phyloP scores from a whole-genome alignment of 2,329 filamentous ascomycete species.

The Metarhizium rileyi region DNA sequence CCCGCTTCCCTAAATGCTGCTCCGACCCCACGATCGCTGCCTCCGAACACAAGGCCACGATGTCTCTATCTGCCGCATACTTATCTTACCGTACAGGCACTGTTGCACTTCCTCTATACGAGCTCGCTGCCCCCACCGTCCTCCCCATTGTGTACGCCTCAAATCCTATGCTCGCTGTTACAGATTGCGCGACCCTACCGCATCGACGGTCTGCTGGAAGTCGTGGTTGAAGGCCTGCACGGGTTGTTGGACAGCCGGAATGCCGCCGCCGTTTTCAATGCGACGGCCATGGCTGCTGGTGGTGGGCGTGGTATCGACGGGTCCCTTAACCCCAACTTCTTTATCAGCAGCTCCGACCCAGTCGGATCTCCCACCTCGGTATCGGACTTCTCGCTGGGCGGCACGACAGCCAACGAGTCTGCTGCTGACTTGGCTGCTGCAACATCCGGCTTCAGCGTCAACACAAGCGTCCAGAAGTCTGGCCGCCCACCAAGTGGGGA shows the following conservation, averaged over 20 bases:
- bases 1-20: slow-evolving; percentile 38
- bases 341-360: slow-evolving; percentile 39
- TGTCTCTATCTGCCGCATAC: slow-evolving; percentile 92
- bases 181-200: slow-evolving; percentile 91
- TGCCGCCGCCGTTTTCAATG: slow-evolving; percentile 94
- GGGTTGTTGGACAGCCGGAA: slow-evolving; percentile 85
- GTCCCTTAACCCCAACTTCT: slow-evolving; percentile 53
- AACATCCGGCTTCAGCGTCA: slow-evolving; percentile 36
- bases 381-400: slow-evolving; percentile 23
- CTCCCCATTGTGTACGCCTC: slow-evolving; percentile 78
- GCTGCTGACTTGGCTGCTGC: slow-evolving; percentile 23
- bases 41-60: slow-evolving; percentile 62
- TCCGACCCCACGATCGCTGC: slow-evolving; percentile 46
- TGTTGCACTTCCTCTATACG: slow-evolving; percentile 90
- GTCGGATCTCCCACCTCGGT: slow-evolving; percentile 25
- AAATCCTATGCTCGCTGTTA: slow-evolving; percentile 89
- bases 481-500: slow-evolving; percentile 36
- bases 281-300: slow-evolving; percentile 93
- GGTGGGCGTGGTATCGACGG: slow-evolving; percentile 76
- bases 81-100: slow-evolving; percentile 75
- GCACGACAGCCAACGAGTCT: slow-evolving; percentile 20
- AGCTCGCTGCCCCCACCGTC: slow-evolving; percentile 70
- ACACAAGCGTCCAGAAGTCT: slow-evolving; percentile 30
- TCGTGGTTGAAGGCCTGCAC: slow-evolving; percentile 84
- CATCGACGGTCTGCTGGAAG: slow-evolving; percentile 84